phyloP scores from a whole-genome alignment of 1,284 basidiomycete genomes.

The Ganoderma lingzhi region DNA sequence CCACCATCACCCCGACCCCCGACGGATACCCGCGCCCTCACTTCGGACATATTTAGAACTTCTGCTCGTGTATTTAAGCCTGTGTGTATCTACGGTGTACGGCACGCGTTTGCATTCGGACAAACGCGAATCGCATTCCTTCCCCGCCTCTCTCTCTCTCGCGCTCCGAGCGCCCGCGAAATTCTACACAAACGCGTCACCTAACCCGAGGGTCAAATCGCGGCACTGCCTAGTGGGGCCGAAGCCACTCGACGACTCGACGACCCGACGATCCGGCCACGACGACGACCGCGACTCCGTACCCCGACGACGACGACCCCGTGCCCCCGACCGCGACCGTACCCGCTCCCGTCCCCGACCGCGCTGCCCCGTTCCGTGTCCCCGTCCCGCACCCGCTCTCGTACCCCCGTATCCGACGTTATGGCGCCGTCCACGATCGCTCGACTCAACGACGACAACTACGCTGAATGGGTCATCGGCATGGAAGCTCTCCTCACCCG shows the following conservation, averaged over 20 bases:
- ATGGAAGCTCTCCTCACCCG: slow-evolving; percentile 43
- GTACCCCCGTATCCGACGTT: not conserved
- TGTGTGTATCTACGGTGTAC: not conserved
- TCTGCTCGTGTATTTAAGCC: no score
- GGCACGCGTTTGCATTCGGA: no score
- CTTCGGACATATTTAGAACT: no score
- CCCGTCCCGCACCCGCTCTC: not conserved
- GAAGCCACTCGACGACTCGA: not conserved
- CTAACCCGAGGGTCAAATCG: no score
- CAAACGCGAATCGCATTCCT: no score
- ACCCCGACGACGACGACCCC: slow-evolving; percentile 26
- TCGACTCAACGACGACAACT: slow-evolving; percentile 35
- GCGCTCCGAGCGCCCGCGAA: no score
- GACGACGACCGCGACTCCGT: not conserved
- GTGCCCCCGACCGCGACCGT: not conserved
- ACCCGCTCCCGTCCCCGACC: not conserved
- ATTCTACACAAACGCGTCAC: no score
- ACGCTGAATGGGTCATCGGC: slow-evolving; percentile 41
- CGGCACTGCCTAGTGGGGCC: not conserved
- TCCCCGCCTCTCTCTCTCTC: no score
- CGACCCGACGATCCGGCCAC: not conserved
- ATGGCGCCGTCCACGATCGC: not conserved
- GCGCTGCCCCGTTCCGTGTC: not conserved
- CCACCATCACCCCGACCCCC: no score
- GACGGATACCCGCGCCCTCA: no score